Conservation (phyloP, 176 grass and related monocot species). For the Bromus sterilis region DNA sequence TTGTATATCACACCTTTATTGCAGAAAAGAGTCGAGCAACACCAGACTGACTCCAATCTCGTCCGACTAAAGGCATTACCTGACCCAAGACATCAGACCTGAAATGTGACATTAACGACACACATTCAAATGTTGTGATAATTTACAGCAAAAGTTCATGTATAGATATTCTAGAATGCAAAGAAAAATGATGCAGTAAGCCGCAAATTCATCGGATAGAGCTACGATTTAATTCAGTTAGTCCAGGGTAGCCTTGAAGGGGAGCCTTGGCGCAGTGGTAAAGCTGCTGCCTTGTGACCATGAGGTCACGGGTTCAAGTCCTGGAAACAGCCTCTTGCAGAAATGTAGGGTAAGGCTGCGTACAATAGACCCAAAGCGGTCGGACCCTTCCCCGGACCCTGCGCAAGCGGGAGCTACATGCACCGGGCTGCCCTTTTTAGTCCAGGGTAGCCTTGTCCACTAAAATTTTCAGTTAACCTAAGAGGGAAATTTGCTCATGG, state of each 20-base stretch:
- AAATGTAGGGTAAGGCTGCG: no score
- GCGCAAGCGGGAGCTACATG: no score
- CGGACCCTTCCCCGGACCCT: no score
- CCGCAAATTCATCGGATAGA: neutral
- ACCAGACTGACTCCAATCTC: slow-evolving; percentile 95
- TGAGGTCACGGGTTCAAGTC: no score
- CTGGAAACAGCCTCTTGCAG: no score
- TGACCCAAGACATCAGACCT: slow-evolving; percentile 98
- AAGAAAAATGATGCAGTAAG: neutral
- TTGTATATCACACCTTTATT: slow-evolving; percentile 57
- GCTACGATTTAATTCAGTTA: neutral
- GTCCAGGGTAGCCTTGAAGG: neutral
- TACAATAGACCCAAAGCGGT: no score
- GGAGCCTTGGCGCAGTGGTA: no score
- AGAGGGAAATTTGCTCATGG: neutral
- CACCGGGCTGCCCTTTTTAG: no score
- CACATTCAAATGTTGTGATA: neutral
- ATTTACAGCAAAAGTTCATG: neutral
- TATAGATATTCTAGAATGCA: neutral
- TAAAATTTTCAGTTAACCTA: neutral
- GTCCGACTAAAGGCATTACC: slow-evolving; percentile 98
- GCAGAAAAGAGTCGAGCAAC: slow-evolving; percentile 95
- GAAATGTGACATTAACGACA: slow-evolving; percentile 18
- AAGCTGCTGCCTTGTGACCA: no score
- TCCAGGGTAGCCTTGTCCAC: neutral